A percentile compares a stretch with the other conserved stretches of the same genome.
Conservation (phyloP, 345 rosid species). For the Eucalyptus shirleyi region DNA sequence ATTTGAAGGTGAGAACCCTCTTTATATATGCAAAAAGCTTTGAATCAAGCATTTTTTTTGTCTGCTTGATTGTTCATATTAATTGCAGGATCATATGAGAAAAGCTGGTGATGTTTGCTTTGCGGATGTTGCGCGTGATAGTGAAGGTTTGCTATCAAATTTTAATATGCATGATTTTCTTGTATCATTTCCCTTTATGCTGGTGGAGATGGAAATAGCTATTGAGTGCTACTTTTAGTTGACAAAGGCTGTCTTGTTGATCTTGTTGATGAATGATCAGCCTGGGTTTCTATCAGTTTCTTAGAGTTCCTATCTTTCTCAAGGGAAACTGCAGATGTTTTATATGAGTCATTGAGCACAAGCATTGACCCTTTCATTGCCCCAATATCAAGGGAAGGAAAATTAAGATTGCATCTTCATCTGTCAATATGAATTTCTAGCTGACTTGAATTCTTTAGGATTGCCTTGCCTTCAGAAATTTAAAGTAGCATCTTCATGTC, state of each 20-base stretch:
- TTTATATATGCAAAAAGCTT: not conserved
- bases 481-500: not conserved
- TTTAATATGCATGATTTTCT: not conserved
- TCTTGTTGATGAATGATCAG: not conserved
- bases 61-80: not conserved
- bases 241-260: not conserved
- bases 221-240: not conserved
- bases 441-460: not conserved
- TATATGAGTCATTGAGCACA: not conserved
- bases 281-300: not conserved
- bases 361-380: not conserved
- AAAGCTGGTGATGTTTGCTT: constrained; percentile 97
- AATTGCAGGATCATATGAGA: constrained; percentile 83
- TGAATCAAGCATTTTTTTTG: not conserved
- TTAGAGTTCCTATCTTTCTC: not conserved
- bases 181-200: not conserved
- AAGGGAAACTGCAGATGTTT: not conserved
- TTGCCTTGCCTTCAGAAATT: not conserved
- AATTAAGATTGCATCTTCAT: not conserved
- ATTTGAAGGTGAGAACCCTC: constrained; percentile 55
- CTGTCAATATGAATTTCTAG: not conserved
- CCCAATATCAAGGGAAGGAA: not conserved
- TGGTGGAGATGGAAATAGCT: not conserved
- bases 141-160: constrained; percentile 37
- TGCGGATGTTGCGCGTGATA: constrained; percentile 86